Evolutionary conservation across 345 rosid genomes (phyloP).

Genomic region (Laguncularia racemosa): DNA sequence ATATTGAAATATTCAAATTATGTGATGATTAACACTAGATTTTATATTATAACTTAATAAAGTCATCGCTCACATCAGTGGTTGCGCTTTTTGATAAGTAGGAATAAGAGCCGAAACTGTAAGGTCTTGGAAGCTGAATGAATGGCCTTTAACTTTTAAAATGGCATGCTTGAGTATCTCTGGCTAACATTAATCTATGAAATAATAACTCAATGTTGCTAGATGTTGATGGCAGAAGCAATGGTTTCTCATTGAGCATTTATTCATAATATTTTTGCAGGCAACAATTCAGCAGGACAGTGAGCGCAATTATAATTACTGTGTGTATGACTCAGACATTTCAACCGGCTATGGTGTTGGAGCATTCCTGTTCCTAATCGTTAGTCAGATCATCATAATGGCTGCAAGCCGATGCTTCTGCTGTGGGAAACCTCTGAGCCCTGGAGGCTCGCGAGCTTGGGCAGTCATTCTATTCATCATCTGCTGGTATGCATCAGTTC

Average conservation of each 20-base stretch:
- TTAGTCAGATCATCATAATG: constrained; percentile 75
- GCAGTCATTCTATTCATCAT: constrained; percentile 71
- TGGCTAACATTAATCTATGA: no score
- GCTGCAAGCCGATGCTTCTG: constrained; percentile 87
- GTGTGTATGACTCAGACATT: constrained; percentile 81
- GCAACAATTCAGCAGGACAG: constrained; percentile 42
- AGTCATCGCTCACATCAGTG: no score
- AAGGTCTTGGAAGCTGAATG: no score
- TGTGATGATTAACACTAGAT: no score
- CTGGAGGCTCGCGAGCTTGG: constrained; percentile 84
- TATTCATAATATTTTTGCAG: constrained; percentile 28
- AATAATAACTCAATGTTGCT: neutral
- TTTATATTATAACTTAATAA: no score
- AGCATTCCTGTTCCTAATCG: constrained; percentile 67
- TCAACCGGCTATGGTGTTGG: constrained; percentile 84
- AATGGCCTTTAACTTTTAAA: no score
- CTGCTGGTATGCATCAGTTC: constrained; percentile 50
- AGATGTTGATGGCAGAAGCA: constrained; percentile 2
- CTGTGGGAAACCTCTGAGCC: constrained; percentile 75
- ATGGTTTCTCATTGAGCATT: neutral
- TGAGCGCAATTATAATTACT: constrained; percentile 42
- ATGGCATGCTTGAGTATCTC: no score
- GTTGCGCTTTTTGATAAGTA: no score
- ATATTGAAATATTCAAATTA: no score
- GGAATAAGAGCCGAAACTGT: no score